phyloP scores from a whole-genome alignment of 2,329 filamentous ascomycete species.

The Apiospora phragmitis region DNA sequence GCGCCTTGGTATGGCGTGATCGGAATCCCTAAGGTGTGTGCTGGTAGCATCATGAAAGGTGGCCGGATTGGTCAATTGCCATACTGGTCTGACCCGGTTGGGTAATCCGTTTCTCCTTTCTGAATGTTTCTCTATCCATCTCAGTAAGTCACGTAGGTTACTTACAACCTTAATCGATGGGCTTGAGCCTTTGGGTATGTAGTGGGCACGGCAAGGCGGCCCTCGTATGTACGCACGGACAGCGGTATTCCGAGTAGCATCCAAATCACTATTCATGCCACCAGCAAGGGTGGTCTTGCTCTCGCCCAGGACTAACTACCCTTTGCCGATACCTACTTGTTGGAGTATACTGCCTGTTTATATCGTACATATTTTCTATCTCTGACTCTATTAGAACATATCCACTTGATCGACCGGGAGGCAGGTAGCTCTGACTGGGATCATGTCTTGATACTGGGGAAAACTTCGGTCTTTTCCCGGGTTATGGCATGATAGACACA shows the following conservation, averaged over 20 bases:
- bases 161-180: neutral
- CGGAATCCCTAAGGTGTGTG: neutral
- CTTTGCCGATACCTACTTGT: neutral
- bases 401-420: neutral
- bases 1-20: slow-evolving; percentile 6
- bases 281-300: neutral
- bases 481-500: neutral
- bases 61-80: slow-evolving; percentile 5
- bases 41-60: slow-evolving; percentile 4
- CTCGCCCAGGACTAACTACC: neutral
- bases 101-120: neutral
- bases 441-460: neutral
- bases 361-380: neutral
- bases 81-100: neutral
- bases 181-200: neutral
- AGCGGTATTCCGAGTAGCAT: slow-evolving; percentile 1
- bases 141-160: neutral
- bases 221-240: neutral
- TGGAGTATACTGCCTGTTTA: neutral
- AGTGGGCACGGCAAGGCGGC: neutral
- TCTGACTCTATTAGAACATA: neutral
- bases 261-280: neutral
- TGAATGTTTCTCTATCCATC: neutral
- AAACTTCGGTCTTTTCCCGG: neutral
- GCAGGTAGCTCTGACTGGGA: neutral